phyloP scores from a whole-genome alignment of 2,329 filamentous ascomycete species.

The Aphanoascus verrucosus region DNA sequence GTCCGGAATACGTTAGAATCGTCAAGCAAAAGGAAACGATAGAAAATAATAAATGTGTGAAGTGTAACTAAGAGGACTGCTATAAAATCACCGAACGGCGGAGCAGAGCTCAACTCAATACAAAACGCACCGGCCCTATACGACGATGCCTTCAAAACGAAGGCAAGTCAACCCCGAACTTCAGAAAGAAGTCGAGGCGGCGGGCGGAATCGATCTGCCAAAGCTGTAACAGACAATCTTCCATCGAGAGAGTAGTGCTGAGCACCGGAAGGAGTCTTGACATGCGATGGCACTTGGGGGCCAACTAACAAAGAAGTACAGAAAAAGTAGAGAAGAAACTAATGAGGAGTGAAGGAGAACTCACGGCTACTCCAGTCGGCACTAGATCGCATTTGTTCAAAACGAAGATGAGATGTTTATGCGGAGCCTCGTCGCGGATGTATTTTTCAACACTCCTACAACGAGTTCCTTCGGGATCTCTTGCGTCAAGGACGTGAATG shows the following conservation, averaged over 20 bases:
- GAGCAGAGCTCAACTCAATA: slow-evolving; percentile 94
- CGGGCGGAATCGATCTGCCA: slow-evolving; percentile 86
- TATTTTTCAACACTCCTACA: slow-evolving; percentile 91
- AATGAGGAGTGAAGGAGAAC: slow-evolving; percentile 36
- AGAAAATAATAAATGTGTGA: slow-evolving; percentile 56
- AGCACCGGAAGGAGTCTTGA: slow-evolving; percentile 60
- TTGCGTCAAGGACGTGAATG: slow-evolving; percentile 84
- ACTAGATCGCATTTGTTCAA: slow-evolving; percentile 90
- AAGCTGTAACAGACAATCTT: slow-evolving; percentile 94
- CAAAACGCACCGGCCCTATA: slow-evolving; percentile 70
- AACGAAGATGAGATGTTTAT: slow-evolving; percentile 88
- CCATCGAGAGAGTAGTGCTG: slow-evolving; percentile 45
- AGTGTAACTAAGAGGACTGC: slow-evolving; percentile 98
- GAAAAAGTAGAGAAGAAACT: slow-evolving; percentile 15
- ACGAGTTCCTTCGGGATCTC: slow-evolving; percentile 79
- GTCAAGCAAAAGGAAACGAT: slow-evolving; percentile 21
- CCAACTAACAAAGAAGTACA: slow-evolving; percentile 20
- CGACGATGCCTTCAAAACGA: slow-evolving; percentile 81
- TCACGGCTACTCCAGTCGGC: slow-evolving; percentile 87
- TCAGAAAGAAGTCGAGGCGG: slow-evolving; percentile 53
- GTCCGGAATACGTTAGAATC: background rate
- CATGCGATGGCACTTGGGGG: slow-evolving; percentile 54
- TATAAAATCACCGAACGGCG: slow-evolving; percentile 52
- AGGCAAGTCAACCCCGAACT: slow-evolving; percentile 55
- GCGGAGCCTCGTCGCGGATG: slow-evolving; percentile 79